Evolutionary conservation across 768 basidiomycete species (phyloP).

Genomic region (Tephrocybe sp.): DNA sequence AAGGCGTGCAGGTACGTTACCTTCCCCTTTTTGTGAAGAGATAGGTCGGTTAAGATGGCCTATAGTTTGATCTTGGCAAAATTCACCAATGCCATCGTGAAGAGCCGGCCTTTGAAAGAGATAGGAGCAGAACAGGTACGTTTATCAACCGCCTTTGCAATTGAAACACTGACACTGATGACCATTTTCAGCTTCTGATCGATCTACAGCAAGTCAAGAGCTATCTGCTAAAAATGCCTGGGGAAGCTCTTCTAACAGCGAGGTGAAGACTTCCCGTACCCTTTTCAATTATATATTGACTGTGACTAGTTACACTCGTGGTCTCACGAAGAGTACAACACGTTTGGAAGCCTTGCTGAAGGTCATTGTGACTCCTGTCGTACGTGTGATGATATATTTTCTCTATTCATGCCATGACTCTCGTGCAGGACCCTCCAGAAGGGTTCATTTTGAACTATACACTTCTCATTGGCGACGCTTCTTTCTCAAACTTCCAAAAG

Average conservation of each 20-base stretch:
- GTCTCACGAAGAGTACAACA: constrained; percentile 75
- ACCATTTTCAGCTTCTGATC: constrained; percentile 64
- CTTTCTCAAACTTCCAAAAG: constrained; percentile 98
- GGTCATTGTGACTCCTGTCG: constrained; percentile 90
- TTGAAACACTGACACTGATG: constrained; percentile 8
- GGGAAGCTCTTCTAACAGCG: constrained; percentile 55
- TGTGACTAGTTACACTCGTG: constrained; percentile 68
- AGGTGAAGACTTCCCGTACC: constrained; percentile 38
- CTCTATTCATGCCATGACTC: not conserved
- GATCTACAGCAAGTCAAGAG: constrained; percentile 88
- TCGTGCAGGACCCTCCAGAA: constrained; percentile 76
- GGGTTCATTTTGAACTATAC: constrained; percentile 96
- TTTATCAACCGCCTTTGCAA: not conserved
- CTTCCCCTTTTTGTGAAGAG: not conserved
- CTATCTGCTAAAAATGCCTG: constrained; percentile 80
- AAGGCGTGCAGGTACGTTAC: constrained; percentile 81
- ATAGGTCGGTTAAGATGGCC: not conserved
- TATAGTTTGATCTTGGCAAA: constrained; percentile 78
- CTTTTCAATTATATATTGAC: constrained; percentile 8
- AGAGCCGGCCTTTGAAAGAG: constrained; percentile 87
- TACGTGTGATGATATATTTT: constrained; percentile 33
- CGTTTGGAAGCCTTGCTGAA: constrained; percentile 91
- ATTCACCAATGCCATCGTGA: constrained; percentile 87
- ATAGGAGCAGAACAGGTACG: constrained; percentile 91
- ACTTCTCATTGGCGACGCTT: constrained; percentile 88